Evolutionary conservation across 208 protist genomes (phyloP).

Genomic region (Crithidia sp.): DNA sequence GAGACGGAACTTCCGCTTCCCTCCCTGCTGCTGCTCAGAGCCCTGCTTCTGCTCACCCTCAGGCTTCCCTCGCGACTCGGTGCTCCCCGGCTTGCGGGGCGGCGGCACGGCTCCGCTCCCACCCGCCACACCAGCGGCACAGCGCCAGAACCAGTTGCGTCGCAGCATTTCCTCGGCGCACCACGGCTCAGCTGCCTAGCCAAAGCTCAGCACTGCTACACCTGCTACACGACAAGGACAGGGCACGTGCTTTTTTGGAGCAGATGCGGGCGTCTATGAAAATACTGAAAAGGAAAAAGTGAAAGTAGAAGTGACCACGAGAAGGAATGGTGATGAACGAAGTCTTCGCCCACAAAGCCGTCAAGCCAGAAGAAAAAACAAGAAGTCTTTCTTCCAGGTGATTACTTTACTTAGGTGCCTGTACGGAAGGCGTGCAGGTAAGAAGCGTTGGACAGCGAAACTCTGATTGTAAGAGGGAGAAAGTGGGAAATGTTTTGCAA

Average conservation of each 20-base stretch:
- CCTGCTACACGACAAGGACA: too few relatives aligned
- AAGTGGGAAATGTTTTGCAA: too few relatives aligned
- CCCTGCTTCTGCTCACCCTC: background rate
- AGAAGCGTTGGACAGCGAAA: too few relatives aligned
- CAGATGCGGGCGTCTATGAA: too few relatives aligned
- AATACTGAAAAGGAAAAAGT: too few relatives aligned
- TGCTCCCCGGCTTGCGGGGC: background rate
- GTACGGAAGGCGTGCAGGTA: too few relatives aligned
- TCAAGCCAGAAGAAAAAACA: too few relatives aligned
- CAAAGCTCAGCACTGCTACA: background rate
- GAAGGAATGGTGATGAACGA: background rate
- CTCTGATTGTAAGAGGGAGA: too few relatives aligned
- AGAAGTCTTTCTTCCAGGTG: too few relatives aligned
- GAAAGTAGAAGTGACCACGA: background rate
- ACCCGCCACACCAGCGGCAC: conserved; percentile 28
- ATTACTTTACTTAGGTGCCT: too few relatives aligned
- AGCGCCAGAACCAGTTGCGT: conserved; percentile 35
- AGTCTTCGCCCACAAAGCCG: too few relatives aligned
- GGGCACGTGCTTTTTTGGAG: too few relatives aligned
- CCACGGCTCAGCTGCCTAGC: background rate
- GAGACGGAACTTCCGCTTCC: conserved; percentile 59
- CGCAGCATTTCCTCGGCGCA: conserved; percentile 40
- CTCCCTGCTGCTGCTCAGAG: conserved; percentile 6
- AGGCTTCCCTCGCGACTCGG: background rate
- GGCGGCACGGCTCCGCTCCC: conserved; percentile 10